Conservation (phyloP, 768 basidiomycete genomes). For the Chalciporus pseudorubinellus region DNA sequence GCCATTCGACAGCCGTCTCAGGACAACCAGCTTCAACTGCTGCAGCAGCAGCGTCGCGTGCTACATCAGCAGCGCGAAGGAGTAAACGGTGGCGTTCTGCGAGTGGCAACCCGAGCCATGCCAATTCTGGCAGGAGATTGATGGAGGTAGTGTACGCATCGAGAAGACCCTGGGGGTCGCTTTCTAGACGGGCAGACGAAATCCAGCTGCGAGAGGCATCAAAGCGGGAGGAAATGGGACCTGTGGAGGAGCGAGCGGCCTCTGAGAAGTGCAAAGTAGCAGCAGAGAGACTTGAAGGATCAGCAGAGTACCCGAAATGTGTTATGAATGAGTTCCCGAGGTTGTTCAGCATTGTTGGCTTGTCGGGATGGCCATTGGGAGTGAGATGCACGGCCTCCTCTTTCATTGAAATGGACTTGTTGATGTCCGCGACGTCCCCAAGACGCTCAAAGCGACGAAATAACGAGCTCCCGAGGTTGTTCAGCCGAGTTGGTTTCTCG, state of each 20-base stretch:
- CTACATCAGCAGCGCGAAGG: constrained; percentile 5
- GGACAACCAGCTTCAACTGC: constrained; percentile 7
- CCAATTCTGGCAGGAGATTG: constrained; percentile 11
- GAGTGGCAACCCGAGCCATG: constrained; percentile 6
- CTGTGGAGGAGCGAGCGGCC: not conserved
- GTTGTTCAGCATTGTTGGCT: not conserved
- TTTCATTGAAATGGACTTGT: constrained; percentile 1
- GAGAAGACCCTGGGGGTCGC: not conserved
- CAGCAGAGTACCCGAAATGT: not conserved
- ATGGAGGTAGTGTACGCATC: constrained; percentile 15
- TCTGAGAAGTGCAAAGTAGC: not conserved
- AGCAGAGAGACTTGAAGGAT: not conserved
- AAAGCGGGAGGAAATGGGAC: not conserved
- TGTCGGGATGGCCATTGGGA: not conserved
- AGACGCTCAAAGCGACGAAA: constrained; percentile 1
- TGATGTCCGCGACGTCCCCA: not conserved
- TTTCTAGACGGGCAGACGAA: not conserved
- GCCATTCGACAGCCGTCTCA: not conserved
- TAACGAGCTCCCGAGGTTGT: not conserved
- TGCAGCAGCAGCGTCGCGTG: constrained; percentile 15
- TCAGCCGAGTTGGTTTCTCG: not conserved
- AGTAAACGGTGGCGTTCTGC: constrained; percentile 13
- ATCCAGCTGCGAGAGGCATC: not conserved
- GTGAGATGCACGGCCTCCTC: constrained; percentile 5
- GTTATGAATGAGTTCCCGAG: not conserved